These are phyloP conservation scores for Kodamaea arcana DNA, from an alignment of 1,139 yeast species.

Conservation along the genomic window DNA sequence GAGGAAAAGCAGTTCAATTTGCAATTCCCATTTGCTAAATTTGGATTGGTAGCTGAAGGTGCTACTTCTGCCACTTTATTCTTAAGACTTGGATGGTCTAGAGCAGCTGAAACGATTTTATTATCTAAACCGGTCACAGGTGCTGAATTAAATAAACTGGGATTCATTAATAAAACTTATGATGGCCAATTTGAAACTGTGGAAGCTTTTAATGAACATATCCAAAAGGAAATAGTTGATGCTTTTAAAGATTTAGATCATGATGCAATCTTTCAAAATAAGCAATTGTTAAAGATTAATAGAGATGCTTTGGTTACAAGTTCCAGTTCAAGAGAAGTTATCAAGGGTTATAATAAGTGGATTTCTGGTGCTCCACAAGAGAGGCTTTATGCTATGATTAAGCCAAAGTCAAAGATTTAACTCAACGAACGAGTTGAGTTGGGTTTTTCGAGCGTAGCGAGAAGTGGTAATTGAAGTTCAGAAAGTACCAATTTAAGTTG, in stretches of 20 bases:
- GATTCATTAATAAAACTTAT: constrained; percentile 54
- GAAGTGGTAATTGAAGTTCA: too few relatives aligned
- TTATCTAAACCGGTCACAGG: constrained; percentile 66
- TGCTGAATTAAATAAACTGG: constrained; percentile 50
- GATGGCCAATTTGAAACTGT: constrained; percentile 43
- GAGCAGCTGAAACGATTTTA: constrained; percentile 69
- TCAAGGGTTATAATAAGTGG: constrained; percentile 68
- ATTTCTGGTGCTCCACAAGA: constrained; percentile 70
- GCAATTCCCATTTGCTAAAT: constrained; percentile 74
- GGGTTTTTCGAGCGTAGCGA: too few relatives aligned
- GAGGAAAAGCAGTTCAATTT: constrained; percentile 55
- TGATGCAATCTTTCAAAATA: constrained; percentile 60
- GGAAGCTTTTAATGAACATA: constrained; percentile 58
- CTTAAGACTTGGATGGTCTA: constrained; percentile 67
- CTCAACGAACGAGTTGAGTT: too few relatives aligned
- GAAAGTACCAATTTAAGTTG: too few relatives aligned
- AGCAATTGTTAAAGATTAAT: constrained; percentile 50
- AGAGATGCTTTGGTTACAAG: constrained; percentile 42
- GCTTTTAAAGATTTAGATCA: constrained; percentile 50
- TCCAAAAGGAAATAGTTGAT: constrained; percentile 43
- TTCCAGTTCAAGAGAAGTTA: constrained; percentile 63
- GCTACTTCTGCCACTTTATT: constrained; percentile 68
- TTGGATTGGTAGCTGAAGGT: constrained; percentile 85
- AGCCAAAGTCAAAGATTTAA: constrained; percentile 6
- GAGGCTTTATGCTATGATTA: constrained; percentile 55